Evolutionary conservation across 805 yeast species (phyloP), one percentile per base, ranked within the genome.

Genomic region (Pichia ethanolica): DNA sequence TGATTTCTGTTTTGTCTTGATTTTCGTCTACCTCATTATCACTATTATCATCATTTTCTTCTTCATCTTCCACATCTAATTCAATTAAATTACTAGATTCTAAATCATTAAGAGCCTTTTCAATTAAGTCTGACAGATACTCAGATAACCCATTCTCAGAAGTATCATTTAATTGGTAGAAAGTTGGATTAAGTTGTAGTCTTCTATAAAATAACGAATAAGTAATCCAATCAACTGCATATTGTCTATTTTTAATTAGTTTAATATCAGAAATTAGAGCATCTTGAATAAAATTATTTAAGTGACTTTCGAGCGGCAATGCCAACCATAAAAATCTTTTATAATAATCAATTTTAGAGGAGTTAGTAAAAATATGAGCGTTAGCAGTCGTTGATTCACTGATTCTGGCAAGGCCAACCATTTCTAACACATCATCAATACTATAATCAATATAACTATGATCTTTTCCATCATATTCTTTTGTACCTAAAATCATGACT

Each of bases 161-260:
- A 3, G 74, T 71, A 52, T 83, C 86, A 39, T 71, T 71, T 7
- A 88, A 76, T n/a, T 89, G 96, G 61, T 93, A 93, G 62, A 77
- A 93, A 51, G 93, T 81, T 4, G 99, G 97, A 63, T 93, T 93
- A 35, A 78, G 73, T 49, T 81, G 84, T 25, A 93, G 63, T 45
- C 98, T 72, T 54, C 95, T 73, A 66, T 88, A 93, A 59, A 90
- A 86, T 57, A 82, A 86, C 0, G 96, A 77, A 62, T 78, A 87
- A 0, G 97, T 86, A 35, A 93, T 60, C 95, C 96, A 89, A 59
- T 91, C 97, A 51, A 93, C 78, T 58, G 95, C 87, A 56, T 86
- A 93, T 58, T 90, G 97, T 60, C 86, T 80, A 7, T 78, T 72
- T 42, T 71, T 74, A 50, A 91, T 75, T 12, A 81, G 71, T 3